A percentile compares a stretch with the other conserved stretches of the same genome.
These are phyloP conservation scores for Purpureocillium takamizusanense DNA, from an alignment of 2,329 filamentous ascomycete species.

Conservation along the genomic window DNA sequence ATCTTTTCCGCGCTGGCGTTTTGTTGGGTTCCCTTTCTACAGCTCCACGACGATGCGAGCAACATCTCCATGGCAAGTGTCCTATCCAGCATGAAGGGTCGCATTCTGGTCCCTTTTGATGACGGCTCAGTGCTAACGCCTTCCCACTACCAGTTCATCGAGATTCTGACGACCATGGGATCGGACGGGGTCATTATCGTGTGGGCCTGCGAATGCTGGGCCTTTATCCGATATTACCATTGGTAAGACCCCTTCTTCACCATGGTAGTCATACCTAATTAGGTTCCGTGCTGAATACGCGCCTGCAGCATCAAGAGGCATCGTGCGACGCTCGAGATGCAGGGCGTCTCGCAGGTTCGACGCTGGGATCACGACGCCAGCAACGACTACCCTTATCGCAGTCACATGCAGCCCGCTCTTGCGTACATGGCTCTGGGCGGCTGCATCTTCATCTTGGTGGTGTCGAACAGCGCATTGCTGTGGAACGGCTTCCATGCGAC, in stretches of 20 bases:
- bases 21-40: conserved; percentile 31
- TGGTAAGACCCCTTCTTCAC: conserved; percentile 14
- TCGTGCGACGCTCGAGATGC: conserved; percentile 10
- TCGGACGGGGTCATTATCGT: conserved; percentile 26
- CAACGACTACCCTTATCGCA: conserved; percentile 27
- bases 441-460: conserved; percentile 23
- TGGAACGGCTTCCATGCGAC: conserved; percentile 24
- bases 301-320: conserved; percentile 13
- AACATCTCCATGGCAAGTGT: not conserved
- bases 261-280: not conserved
- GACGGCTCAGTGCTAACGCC: not conserved
- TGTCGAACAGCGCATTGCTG: conserved; percentile 22
- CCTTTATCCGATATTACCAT: conserved; percentile 28
- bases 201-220: conserved; percentile 30
- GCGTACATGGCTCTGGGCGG: conserved; percentile 23
- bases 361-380: conserved; percentile 13
- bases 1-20: conserved; percentile 27
- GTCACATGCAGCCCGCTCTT: conserved; percentile 26
- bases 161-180: conserved; percentile 26
- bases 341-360: conserved; percentile 14
- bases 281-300: too few species aligned
- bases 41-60: conserved; percentile 12
- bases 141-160: conserved; percentile 22
- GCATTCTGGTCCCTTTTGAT: too few species aligned
- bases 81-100: too few species aligned